Base-by-base conservation (phyloP, 106 monocot species). In the Platanthera guangdongensis region DNA sequence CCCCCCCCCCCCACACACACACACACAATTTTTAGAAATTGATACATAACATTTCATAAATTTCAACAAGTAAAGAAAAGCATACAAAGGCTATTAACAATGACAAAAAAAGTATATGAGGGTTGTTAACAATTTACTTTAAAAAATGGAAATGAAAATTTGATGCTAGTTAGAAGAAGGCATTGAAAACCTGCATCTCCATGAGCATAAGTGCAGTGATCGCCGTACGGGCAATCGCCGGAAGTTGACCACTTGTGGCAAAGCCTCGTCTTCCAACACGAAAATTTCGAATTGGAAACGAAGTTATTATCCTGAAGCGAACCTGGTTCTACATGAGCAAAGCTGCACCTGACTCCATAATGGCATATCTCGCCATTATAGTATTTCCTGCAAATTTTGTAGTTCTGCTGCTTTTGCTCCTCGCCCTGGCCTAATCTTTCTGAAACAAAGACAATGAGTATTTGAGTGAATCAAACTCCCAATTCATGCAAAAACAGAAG, bases 321-420 rank as follows among this genome's bases (percentile, higher is more conserved):
- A 8, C 83, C 68, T 45, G 83, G 75, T 25, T 72, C 71, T 11
- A 76, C 79, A 75, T 85, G 85, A 48, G 59, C 52, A 18, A 81
- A 85, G 49, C 78, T 71, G 65, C 84, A 84, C 55, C 74, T 80
- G 46, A 78, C 84, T 16, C 84, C 85, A 50, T 81, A 85, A 52
- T 77, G 59, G 59, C 85, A 85, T 12, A 59, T 69, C 65, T 81
- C 85, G 1, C 78, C 78, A 19, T 69, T 68, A 47, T 78, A 77
- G 55, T 65, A 81, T 68, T 78, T 85, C 69, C 69, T 74, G 78
- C 81, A 85, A 50, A 85, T 65, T 77, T 57, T 81, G 77, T 60
- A 53, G 74, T 57, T 77, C n/a, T 71, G 52, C 72, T 69, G 9
- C 69, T 73, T 52, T 19, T 65, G 65, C 57, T 78, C 51, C 5